These are phyloP conservation scores for Fusarium cicatricum DNA, from an alignment of 2,329 filamentous ascomycete genomes.

Conservation along the genomic window DNA sequence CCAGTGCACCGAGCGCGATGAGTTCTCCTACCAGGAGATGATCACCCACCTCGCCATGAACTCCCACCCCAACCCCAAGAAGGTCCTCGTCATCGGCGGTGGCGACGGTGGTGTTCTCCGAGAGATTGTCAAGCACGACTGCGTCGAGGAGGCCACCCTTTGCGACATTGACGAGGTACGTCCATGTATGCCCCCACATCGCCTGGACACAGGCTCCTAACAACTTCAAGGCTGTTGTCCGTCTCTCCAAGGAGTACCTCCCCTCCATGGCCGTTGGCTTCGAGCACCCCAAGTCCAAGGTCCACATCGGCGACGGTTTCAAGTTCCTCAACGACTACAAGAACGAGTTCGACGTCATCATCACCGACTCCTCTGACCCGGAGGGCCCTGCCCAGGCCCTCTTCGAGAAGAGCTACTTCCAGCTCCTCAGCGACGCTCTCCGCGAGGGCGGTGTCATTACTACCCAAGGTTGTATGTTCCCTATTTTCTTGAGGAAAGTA, in stretches of 20 bases:
- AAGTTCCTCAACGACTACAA: constrained; percentile 97
- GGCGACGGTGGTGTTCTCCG: constrained; percentile 97
- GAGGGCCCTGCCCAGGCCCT: constrained; percentile 95
- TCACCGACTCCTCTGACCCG: constrained; percentile 97
- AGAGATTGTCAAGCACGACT: constrained; percentile 99
- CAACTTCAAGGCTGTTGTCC: constrained; percentile 79
- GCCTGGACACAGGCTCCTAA: constrained; percentile 53
- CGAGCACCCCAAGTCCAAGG: constrained; percentile 91
- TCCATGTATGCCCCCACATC: constrained; percentile 29
- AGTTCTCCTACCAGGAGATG: constrained; percentile 99
- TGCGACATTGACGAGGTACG: constrained; percentile 96
- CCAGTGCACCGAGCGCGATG: constrained; percentile 97
- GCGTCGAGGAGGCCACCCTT: constrained; percentile 92
- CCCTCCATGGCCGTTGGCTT: constrained; percentile 93
- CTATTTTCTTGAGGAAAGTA: constrained; percentile 62
- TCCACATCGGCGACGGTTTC: constrained; percentile 96
- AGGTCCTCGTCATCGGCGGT: constrained; percentile 96
- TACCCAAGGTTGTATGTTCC: constrained; percentile 99
- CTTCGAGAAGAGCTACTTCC: constrained; percentile 99
- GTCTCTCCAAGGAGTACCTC: constrained; percentile 97
- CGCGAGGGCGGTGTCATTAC: constrained; percentile 97
- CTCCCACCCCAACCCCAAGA: constrained; percentile 97
- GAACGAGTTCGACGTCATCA: constrained; percentile 98
- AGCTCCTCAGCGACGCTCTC: constrained; percentile 89
- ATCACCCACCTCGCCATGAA: constrained; percentile 99